Percentiles rank a stretch among this genome's conserved stretches.
phyloP scores from a whole-genome alignment of 768 basidiomycete genomes.

The Pleurotus tuber-regium region DNA sequence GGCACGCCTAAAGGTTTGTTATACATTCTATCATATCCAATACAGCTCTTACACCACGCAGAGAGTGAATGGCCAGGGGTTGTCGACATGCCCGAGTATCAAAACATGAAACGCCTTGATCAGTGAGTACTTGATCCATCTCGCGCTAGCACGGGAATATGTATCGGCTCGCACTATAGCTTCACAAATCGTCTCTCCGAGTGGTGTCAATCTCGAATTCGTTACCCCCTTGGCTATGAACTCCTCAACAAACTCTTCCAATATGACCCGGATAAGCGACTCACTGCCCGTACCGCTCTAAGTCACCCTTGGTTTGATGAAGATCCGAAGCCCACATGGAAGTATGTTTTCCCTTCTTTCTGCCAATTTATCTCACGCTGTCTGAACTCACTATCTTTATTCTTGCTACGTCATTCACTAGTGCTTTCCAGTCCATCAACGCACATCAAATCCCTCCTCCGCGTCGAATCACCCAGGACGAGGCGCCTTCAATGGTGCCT shows the following conservation, averaged over 20 bases:
- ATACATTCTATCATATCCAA: background rate
- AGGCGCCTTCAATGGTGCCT: conserved; percentile 85
- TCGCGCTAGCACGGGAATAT: background rate
- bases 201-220: conserved; percentile 75
- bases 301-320: conserved; percentile 91
- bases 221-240: conserved; percentile 66
- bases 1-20: conserved; percentile 81
- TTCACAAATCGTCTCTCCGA: conserved; percentile 58
- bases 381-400: background rate
- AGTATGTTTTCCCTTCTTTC: too few relatives aligned
- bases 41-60: conserved; percentile 24
- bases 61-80: conserved; percentile 89
- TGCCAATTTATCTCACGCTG: background rate
- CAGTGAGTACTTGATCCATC: conserved; percentile 39
- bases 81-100: conserved; percentile 84
- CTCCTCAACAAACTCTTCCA: conserved; percentile 84
- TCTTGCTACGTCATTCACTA: conserved; percentile 26
- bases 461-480: conserved; percentile 89
- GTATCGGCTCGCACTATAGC: conserved; percentile 11
- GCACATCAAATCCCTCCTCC: conserved; percentile 77
- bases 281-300: conserved; percentile 81
- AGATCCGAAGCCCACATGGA: conserved; percentile 80
- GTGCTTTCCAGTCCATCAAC: conserved; percentile 70
- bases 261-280: conserved; percentile 86
- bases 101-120: conserved; percentile 77